Base-by-base conservation (phyloP, 345 rosid species). In the Draba incana region DNA sequence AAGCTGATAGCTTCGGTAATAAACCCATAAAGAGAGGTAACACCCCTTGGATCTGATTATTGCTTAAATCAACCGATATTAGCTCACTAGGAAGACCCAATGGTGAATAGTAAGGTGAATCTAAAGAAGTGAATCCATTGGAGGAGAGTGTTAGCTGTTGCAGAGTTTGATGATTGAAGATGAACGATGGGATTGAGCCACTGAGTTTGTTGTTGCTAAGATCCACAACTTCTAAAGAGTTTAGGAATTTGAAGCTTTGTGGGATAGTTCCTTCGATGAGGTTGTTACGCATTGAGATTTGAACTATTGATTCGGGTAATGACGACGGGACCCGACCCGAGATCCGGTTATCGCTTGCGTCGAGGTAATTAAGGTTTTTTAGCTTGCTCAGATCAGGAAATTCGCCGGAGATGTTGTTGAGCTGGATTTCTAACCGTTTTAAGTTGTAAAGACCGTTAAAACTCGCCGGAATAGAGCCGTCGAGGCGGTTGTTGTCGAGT, bases 261-360 rank as follows among this genome's bases (percentile, higher is more conserved):
- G 92, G 92, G 61, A 86, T 71, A 2, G 79, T 67, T 57, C 96
- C 89, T 71, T 68, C 42, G 9, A 92, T 43, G 42, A 54, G 48
- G 75, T 92, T 92, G 86, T 86, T 84, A 69, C 97, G 77, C 84
- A 86, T 81, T 10, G 86, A 77, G 79, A 92, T 75, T 84, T 90
- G 84, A 46, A 92, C 77, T 25, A 90, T 13, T 3, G 85, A 82
- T 11, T 76, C 62, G 3, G 96, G 96, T 8, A 92, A 58, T 0
- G 64, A 53, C 1, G 79, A 33, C 1, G 97, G 92, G 67, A 90
- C 9, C 52, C 46, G 67, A 64, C 97, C 88, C 2, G 93, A 83
- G 48, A 92, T 72, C n/a, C 66, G 73, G 62, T 92, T 90, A 77
- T 81, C 81, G 65, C 96, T 88, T 0, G 83, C 82, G 71, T 92